phyloP scores from a whole-genome alignment of 345 rosid species.

The Euphorbia tirucalli region DNA sequence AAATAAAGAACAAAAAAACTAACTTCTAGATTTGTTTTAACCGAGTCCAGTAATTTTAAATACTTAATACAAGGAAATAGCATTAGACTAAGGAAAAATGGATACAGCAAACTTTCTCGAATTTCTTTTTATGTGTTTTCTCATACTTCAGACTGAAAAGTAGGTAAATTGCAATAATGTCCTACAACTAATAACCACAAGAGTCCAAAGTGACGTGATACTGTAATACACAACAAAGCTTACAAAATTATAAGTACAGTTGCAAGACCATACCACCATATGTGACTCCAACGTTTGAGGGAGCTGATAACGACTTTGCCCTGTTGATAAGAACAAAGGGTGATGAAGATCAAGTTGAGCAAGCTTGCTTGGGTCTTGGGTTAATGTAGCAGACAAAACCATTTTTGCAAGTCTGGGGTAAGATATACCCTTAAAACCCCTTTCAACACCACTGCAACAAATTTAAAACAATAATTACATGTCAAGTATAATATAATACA shows the following conservation, averaged over 20 bases:
- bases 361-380: constrained; percentile 97
- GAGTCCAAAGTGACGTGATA: background rate
- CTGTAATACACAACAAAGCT: background rate
- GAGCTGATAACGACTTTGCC: constrained; percentile 66
- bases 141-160: background rate
- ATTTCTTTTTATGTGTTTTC: background rate
- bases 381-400: constrained; percentile 89
- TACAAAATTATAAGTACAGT: constrained; percentile 9
- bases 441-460: constrained; percentile 69
- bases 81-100: background rate
- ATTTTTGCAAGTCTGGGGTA: constrained; percentile 83
- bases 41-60: background rate
- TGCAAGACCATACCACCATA: constrained; percentile 56
- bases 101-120: background rate
- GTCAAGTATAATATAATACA: background rate
- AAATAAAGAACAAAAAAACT: too few relatives aligned
- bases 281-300: constrained; percentile 83
- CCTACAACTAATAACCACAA: background rate
- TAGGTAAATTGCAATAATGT: background rate
- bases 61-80: background rate
- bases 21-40: background rate
- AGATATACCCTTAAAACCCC: constrained; percentile 76
- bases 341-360: constrained; percentile 89
- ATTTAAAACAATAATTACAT: background rate
- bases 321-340: constrained; percentile 84